Percentiles rank a stretch among this genome's conserved stretches.
Evolutionary conservation across 495 filamentous ascomycete genomes (phyloP).

Genomic region (Thermochaetoides thermophila): DNA sequence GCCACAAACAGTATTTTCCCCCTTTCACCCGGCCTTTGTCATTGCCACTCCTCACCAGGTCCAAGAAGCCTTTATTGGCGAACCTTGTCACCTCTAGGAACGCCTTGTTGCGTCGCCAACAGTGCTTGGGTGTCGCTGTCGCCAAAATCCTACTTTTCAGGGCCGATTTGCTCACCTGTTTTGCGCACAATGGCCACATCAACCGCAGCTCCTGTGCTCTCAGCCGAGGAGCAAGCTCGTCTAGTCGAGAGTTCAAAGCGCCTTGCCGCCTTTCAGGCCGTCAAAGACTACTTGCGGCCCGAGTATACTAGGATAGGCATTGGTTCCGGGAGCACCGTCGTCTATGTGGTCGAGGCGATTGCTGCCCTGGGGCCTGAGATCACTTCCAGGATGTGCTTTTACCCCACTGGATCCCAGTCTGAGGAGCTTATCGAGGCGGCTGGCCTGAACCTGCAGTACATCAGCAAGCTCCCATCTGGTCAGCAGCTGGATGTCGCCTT

Average conservation of each 20-base stretch:
- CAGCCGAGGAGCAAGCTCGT: slow-evolving; percentile 12
- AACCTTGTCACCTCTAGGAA: too few relatives aligned
- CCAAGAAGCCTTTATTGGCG: background rate
- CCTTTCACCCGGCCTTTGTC: background rate
- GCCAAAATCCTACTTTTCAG: background rate
- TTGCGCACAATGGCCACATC: slow-evolving; percentile 12
- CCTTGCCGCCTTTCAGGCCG: slow-evolving; percentile 67
- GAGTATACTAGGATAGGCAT: slow-evolving; percentile 70
- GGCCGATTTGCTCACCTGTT: background rate
- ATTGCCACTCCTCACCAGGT: background rate
- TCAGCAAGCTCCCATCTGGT: slow-evolving; percentile 51
- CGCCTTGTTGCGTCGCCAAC: too few relatives aligned
- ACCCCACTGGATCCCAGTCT: slow-evolving; percentile 86
- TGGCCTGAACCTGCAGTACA: slow-evolving; percentile 59
- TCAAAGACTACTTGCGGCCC: slow-evolving; percentile 67
- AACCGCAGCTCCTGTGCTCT: too few relatives aligned
- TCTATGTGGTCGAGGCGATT: slow-evolving; percentile 94
- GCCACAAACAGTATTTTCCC: background rate
- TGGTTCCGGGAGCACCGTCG: slow-evolving; percentile 82
- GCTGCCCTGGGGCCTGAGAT: slow-evolving; percentile 47
- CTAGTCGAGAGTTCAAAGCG: slow-evolving; percentile 71
- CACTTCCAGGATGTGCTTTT: slow-evolving; percentile 54
- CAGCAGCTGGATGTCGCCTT: slow-evolving; percentile 60
- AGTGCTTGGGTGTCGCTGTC: background rate
- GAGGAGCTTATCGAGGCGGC: slow-evolving; percentile 66